Evolutionary conservation across 768 basidiomycete species (phyloP).

Genomic region (Tricholoma sp.): DNA sequence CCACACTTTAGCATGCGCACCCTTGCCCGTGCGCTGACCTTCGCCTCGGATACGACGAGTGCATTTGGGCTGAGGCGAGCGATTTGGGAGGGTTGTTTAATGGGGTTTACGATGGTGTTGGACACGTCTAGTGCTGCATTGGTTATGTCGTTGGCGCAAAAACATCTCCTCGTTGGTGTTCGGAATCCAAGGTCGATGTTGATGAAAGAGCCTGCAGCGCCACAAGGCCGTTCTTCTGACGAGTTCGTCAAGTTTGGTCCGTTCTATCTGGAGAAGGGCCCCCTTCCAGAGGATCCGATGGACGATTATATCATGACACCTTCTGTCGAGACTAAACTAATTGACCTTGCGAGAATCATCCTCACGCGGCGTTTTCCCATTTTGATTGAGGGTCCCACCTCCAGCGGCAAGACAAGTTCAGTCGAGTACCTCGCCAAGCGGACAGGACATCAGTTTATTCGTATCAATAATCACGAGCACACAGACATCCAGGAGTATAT

Average conservation of each 20-base stretch:
- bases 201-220: conserved; percentile 58
- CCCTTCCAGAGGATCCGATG: conserved; percentile 51
- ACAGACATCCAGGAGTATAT: conserved; percentile 99
- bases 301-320: conserved; percentile 94
- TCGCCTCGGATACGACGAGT: conserved; percentile 77
- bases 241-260: conserved; percentile 83
- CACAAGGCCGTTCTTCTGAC: conserved; percentile 37
- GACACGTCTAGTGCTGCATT: conserved; percentile 64
- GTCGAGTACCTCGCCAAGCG: conserved; percentile 91
- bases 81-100: conserved; percentile 94
- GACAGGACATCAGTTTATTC: conserved; percentile 92
- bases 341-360: conserved; percentile 90
- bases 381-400: conserved; percentile 96
- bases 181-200: conserved; percentile 77
- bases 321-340: conserved; percentile 90
- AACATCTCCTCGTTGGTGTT: conserved; percentile 73
- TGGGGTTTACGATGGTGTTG: conserved; percentile 97
- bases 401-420: conserved; percentile 95
- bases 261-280: conserved; percentile 84
- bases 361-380: conserved; percentile 88
- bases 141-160: conserved; percentile 67
- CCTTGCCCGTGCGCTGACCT: conserved; percentile 82
- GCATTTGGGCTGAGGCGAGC: conserved; percentile 79
- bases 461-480: conserved; percentile 99
- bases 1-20: conserved; percentile 99